Conservation (phyloP, 306 rosid species). For the Astragalus glycyphyllos region DNA sequence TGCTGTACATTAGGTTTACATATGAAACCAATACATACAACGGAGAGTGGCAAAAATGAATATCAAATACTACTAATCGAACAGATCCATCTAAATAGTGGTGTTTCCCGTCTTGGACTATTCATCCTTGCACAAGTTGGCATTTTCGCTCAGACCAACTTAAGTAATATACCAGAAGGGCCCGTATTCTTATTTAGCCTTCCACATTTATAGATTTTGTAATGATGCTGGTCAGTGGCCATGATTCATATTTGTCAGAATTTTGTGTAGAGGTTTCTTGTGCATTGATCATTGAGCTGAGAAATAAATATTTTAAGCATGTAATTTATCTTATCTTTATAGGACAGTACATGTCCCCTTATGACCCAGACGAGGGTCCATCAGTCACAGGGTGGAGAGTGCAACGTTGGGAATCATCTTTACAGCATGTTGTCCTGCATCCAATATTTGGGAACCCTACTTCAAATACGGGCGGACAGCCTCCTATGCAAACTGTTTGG, state of each 20-base stretch:
- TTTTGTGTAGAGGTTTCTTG: conserved; percentile 26
- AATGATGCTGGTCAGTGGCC: conserved; percentile 1
- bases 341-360: conserved; percentile 99
- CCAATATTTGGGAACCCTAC: conserved; percentile 94
- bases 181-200: conserved; percentile 3
- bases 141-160: conserved; percentile 27
- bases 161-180: conserved; percentile 16
- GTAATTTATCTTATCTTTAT: conserved; percentile 43
- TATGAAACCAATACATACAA: background rate
- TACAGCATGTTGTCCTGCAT: conserved; percentile 89
- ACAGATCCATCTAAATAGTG: conserved; percentile 10
- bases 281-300: conserved; percentile 16
- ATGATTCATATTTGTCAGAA: conserved; percentile 18
- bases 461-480: conserved; percentile 86
- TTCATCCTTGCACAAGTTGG: conserved; percentile 25
- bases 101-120: conserved; percentile 19
- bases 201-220: background rate
- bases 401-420: conserved; percentile 97
- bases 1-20: too few species aligned
- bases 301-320: conserved; percentile 24
- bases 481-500: conserved; percentile 97
- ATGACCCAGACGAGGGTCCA: conserved; percentile 97
- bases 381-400: conserved; percentile 99
- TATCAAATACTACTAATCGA: conserved; percentile 24
- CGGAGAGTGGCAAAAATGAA: background rate